These are phyloP conservation scores for Teratosphaeria zuluensis DNA, from an alignment of 2,329 filamentous ascomycete species.

Conservation along the genomic window DNA sequence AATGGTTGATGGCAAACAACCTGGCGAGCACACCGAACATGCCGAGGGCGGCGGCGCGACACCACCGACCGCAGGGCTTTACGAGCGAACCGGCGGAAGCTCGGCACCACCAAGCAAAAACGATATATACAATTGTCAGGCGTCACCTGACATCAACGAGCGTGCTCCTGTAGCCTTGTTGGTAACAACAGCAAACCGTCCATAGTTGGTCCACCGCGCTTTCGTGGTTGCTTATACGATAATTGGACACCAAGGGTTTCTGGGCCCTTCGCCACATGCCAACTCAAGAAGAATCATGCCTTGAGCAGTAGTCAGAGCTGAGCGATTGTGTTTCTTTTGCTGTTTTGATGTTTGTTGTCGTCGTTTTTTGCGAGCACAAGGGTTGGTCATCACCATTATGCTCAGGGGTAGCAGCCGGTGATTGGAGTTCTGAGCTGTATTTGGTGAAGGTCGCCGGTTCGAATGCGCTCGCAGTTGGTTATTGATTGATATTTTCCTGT, in stretches of 20 bases:
- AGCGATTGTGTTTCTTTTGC: neutral
- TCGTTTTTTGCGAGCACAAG: neutral
- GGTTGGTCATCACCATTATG: neutral
- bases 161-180: neutral
- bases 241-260: neutral
- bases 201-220: neutral
- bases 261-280: neutral
- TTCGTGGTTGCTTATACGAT: neutral
- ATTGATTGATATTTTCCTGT: neutral
- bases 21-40: neutral
- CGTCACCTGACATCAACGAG: neutral
- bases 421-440: neutral
- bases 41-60: too few species aligned
- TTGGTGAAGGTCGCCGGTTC: neutral
- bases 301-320: neutral
- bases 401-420: neutral
- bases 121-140: neutral
- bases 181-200: neutral
- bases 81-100: neutral
- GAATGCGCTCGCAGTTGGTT: neutral
- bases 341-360: neutral
- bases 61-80: neutral
- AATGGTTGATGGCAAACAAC: neutral
- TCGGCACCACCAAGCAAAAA: neutral
- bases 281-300: neutral